Percentiles rank a stretch among this genome's conserved stretches.
Evolutionary conservation across 176 grass and related monocot species (phyloP).

Genomic region (Otatea glauca): DNA sequence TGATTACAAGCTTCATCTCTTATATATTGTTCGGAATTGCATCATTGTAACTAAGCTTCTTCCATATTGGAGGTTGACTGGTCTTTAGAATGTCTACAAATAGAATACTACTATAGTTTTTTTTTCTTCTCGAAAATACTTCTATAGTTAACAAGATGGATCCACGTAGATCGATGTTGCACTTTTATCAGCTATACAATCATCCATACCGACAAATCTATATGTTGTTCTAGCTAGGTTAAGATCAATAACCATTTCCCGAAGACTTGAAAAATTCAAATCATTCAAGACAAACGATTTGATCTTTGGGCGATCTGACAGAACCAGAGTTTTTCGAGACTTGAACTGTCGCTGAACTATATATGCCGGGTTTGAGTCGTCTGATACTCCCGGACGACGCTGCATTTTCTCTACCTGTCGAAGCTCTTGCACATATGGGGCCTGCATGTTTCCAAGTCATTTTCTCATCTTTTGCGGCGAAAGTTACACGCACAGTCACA

Average conservation of each 20-base stretch:
- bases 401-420: neutral
- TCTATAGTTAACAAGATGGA: slow-evolving; percentile 45
- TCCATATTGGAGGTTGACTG: slow-evolving; percentile 13
- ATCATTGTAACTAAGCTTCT: neutral
- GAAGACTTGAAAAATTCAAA: slow-evolving; percentile 31
- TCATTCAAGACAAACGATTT: neutral
- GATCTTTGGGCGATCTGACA: slow-evolving; percentile 14
- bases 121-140: neutral
- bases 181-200: neutral
- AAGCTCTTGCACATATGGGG: neutral
- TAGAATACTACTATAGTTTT: neutral
- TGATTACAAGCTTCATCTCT: neutral
- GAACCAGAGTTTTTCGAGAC: neutral
- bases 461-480: slow-evolving; percentile 38
- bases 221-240: neutral
- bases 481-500: slow-evolving; percentile 27
- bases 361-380: neutral
- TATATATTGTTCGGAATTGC: neutral
- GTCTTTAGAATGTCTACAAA: neutral
- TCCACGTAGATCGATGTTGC: slow-evolving; percentile 28
- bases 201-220: slow-evolving; percentile 52
- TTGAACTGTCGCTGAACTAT: neutral
- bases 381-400: neutral
- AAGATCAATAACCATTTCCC: neutral
- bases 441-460: neutral